Conservation (phyloP, 106 monocot species). For the Vanilla planifolia region DNA sequence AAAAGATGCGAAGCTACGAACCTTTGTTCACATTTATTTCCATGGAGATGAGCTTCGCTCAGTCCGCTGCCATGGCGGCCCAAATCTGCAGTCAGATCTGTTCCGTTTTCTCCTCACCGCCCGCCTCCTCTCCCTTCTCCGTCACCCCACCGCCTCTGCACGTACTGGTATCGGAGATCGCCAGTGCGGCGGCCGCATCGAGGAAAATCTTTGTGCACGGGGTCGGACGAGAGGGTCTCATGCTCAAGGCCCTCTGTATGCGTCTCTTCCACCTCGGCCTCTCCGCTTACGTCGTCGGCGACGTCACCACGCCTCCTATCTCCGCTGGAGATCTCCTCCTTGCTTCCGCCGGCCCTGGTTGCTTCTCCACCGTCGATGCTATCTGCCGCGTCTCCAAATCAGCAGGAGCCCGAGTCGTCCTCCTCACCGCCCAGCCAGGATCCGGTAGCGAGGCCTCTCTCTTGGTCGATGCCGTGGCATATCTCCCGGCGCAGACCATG, state of each 20-base stretch:
- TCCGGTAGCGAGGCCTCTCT: constrained; percentile 36
- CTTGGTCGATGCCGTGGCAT: constrained; percentile 50
- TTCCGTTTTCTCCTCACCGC: constrained; percentile 57
- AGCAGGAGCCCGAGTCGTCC: constrained; percentile 48
- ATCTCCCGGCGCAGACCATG: constrained; percentile 80
- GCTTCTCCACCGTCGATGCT: constrained; percentile 87
- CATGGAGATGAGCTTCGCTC: constrained; percentile 13
- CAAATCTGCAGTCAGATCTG: constrained; percentile 72
- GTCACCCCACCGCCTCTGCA: constrained; percentile 29
- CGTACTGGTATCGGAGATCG: constrained; percentile 52
- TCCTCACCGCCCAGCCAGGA: constrained; percentile 64
- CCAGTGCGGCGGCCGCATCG: constrained; percentile 12
- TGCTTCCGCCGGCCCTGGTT: constrained; percentile 81
- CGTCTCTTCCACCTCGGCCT: constrained; percentile 94
- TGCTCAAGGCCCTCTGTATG: constrained; percentile 89
- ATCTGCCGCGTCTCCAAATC: constrained; percentile 56
- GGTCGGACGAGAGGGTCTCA: constrained; percentile 89
- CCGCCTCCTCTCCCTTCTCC: not conserved
- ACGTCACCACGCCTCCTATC: constrained; percentile 84
- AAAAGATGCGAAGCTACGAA: too few species aligned
- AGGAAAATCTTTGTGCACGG: constrained; percentile 63
- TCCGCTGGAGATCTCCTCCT: constrained; percentile 72
- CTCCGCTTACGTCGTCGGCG: constrained; percentile 60
- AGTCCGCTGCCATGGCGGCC: constrained; percentile 36
- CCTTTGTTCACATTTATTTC: too few species aligned